A percentile compares a stretch with the other conserved stretches of the same genome.
Evolutionary conservation across 2,329 filamentous ascomycete genomes (phyloP).

Genomic region (Botrytis paeoniae): DNA sequence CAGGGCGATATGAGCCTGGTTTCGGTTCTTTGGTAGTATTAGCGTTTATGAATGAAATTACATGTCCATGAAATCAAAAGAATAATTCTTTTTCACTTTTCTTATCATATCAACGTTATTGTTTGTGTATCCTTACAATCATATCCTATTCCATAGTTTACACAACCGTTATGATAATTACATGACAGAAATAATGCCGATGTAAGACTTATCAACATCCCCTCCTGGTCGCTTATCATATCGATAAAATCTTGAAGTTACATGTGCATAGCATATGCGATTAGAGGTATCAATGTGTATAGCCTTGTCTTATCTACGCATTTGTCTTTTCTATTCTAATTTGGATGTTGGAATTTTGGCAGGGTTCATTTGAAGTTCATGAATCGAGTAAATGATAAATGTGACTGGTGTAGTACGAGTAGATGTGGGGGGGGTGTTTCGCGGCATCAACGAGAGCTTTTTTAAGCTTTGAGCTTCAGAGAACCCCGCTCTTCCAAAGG

Average conservation of each 20-base stretch:
- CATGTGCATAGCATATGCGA: background rate
- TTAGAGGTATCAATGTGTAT: too few species aligned
- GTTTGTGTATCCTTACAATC: background rate
- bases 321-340: background rate
- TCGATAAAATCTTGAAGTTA: background rate
- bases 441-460: background rate
- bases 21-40: slow-evolving; percentile 3
- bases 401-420: background rate
- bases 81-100: background rate
- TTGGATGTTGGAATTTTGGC: background rate
- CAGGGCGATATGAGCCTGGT: background rate
- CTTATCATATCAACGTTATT: background rate
- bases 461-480: background rate
- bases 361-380: background rate
- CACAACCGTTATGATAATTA: background rate
- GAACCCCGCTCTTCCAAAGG: background rate
- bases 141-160: background rate
- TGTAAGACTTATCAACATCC: background rate
- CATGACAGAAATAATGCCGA: background rate
- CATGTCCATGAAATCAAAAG: background rate
- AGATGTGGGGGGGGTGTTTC: background rate
- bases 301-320: background rate
- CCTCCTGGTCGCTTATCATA: background rate
- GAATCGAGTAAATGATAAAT: background rate
- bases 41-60: slow-evolving; percentile 8